A percentile compares a stretch with the other conserved stretches of the same genome.
phyloP scores from a whole-genome alignment of 108 stramenopile genomes.

The Pseudonitzschia delicatissima region DNA sequence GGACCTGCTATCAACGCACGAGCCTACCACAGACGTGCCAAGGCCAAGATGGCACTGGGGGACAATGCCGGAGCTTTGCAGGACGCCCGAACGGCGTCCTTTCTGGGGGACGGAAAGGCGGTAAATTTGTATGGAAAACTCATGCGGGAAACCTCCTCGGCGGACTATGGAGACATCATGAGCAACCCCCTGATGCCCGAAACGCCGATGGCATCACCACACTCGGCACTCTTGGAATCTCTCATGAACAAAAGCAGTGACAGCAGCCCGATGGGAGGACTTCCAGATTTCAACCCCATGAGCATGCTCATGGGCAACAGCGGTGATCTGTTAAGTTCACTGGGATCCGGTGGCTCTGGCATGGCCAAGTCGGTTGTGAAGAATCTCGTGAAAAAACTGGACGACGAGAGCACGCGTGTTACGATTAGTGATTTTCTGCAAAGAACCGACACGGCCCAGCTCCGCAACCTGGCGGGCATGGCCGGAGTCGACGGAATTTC shows the following conservation, averaged over 20 bases:
- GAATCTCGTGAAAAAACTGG: slow-evolving; percentile 58
- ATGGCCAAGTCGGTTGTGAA: slow-evolving; percentile 62
- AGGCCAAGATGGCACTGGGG: slow-evolving; percentile 64
- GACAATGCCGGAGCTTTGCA: slow-evolving; percentile 60
- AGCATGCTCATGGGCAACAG: slow-evolving; percentile 37
- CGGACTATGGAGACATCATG: slow-evolving; percentile 3
- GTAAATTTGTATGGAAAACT: slow-evolving; percentile 75
- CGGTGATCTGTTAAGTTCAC: neutral
- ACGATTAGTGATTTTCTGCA: slow-evolving; percentile 63
- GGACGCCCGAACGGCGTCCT: slow-evolving; percentile 76
- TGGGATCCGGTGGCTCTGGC: slow-evolving; percentile 29
- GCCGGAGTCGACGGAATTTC: slow-evolving; percentile 36
- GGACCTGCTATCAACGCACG: slow-evolving; percentile 61
- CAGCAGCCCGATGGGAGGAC: neutral
- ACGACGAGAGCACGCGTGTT: slow-evolving; percentile 62
- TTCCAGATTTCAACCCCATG: slow-evolving; percentile 25
- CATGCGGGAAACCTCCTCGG: slow-evolving; percentile 41
- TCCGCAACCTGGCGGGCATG: slow-evolving; percentile 52
- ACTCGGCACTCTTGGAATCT: slow-evolving; percentile 30
- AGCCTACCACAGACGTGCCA: slow-evolving; percentile 78
- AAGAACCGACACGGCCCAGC: slow-evolving; percentile 47
- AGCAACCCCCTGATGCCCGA: neutral
- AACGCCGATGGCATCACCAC: slow-evolving; percentile 10
- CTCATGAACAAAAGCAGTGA: slow-evolving; percentile 23
- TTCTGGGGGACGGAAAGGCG: slow-evolving; percentile 82